These are phyloP conservation scores for Inosperma sp. DNA, from an alignment of 768 basidiomycete genomes.

Conservation along the genomic window DNA sequence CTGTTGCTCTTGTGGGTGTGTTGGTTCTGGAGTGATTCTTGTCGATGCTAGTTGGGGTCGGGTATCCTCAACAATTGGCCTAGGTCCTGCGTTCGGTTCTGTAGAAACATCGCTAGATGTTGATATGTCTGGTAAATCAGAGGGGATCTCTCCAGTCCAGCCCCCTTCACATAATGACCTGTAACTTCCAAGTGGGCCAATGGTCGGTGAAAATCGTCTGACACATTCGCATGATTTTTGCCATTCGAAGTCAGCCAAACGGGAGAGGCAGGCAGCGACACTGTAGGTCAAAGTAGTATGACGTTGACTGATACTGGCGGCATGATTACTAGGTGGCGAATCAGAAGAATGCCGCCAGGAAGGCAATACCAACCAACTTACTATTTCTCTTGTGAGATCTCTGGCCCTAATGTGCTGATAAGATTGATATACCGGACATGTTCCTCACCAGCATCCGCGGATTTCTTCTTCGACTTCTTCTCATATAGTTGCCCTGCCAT, in stretches of 20 bases:
- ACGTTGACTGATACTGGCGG: slow-evolving; percentile 54
- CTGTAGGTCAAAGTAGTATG: slow-evolving; percentile 54
- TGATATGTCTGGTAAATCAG: slow-evolving; percentile 38
- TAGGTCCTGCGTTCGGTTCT: slow-evolving; percentile 10
- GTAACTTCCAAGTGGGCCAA: slow-evolving; percentile 73
- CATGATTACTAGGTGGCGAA: slow-evolving; percentile 56
- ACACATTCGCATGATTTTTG: slow-evolving; percentile 65
- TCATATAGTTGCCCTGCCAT: slow-evolving; percentile 63
- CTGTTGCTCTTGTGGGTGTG: slow-evolving; percentile 6
- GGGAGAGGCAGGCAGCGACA: slow-evolving; percentile 60
- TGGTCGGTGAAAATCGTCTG: slow-evolving; percentile 56
- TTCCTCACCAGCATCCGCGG: slow-evolving; percentile 63
- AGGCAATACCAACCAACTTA: slow-evolving; percentile 34
- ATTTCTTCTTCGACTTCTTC: slow-evolving; percentile 74
- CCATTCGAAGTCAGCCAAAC: slow-evolving; percentile 81
- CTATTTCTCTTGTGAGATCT: slow-evolving; percentile 79
- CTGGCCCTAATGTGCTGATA: slow-evolving; percentile 66
- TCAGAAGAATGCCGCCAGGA: neutral
- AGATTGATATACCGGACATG: slow-evolving; percentile 74
- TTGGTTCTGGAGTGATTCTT: slow-evolving; percentile 11
- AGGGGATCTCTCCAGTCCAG: slow-evolving; percentile 54
- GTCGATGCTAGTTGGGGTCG: slow-evolving; percentile 7
- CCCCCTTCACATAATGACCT: slow-evolving; percentile 70
- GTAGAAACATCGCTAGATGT: slow-evolving; percentile 10
- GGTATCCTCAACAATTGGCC: slow-evolving; percentile 18